A percentile compares a stretch with the other conserved stretches of the same genome.
Evolutionary conservation across 2,329 filamentous ascomycete genomes (phyloP).

Genomic region (Exophiala xenobiotica): DNA sequence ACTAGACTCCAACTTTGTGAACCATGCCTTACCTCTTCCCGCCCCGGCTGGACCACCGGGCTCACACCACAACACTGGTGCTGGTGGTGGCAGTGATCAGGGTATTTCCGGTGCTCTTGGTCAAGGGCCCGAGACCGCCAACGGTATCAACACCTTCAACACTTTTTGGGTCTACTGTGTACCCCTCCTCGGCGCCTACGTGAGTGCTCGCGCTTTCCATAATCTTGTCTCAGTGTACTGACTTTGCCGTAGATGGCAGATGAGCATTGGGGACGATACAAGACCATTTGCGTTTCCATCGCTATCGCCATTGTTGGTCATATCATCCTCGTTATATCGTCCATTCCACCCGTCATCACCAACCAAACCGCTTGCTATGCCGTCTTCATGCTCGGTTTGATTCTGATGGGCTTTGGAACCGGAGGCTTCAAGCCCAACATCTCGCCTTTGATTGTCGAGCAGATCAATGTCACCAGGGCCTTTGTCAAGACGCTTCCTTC

Average conservation of each 20-base stretch:
- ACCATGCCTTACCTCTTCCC: slow-evolving; percentile 32
- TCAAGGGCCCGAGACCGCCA: slow-evolving; percentile 56
- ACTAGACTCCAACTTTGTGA: slow-evolving; percentile 64
- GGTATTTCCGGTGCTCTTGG: slow-evolving; percentile 56
- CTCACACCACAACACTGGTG: slow-evolving; percentile 45
- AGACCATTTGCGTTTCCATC: slow-evolving; percentile 37
- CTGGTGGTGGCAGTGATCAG: slow-evolving; percentile 41
- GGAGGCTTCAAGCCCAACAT: slow-evolving; percentile 70
- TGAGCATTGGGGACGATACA: slow-evolving; percentile 55
- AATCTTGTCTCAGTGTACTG: no score
- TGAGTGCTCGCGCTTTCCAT: no score
- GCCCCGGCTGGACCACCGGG: slow-evolving; percentile 47
- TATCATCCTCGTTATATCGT: slow-evolving; percentile 31
- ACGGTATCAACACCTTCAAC: slow-evolving; percentile 57
- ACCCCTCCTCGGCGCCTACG: slow-evolving; percentile 38
- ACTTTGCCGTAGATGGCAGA: no score
- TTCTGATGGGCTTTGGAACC: slow-evolving; percentile 66
- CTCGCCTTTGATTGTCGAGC: slow-evolving; percentile 48
- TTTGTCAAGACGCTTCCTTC: slow-evolving; percentile 52
- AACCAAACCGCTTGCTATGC: slow-evolving; percentile 30
- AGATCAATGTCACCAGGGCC: slow-evolving; percentile 55
- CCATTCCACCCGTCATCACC: slow-evolving; percentile 27
- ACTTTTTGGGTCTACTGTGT: slow-evolving; percentile 51
- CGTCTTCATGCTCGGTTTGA: slow-evolving; percentile 39
- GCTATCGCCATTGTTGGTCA: slow-evolving; percentile 38